These are phyloP conservation scores for Cutaneotrichosporon cyanovorans DNA, from an alignment of 1,284 basidiomycete species.

Conservation along the genomic window DNA sequence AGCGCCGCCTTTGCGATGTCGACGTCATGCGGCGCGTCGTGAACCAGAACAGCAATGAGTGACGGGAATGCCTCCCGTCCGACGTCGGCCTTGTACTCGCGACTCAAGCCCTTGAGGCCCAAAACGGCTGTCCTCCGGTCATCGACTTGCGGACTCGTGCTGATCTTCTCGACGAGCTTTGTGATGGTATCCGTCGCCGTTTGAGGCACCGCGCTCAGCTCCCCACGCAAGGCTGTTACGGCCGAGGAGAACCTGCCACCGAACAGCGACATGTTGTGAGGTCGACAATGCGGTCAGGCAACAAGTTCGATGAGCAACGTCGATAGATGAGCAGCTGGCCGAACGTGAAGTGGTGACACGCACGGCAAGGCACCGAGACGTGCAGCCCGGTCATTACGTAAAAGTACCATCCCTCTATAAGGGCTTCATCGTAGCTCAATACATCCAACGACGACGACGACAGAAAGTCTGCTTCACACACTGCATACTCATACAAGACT, in stretches of 20 bases:
- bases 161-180: conserved; percentile 78
- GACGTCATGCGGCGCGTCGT: conserved; percentile 77
- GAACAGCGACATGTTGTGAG: conserved; percentile 13
- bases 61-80: conserved; percentile 66
- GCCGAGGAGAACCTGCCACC: conserved; percentile 39
- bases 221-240: conserved; percentile 43
- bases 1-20: conserved; percentile 85
- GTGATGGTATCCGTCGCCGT: conserved; percentile 76
- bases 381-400: too few relatives aligned
- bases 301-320: too few relatives aligned
- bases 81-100: conserved; percentile 85
- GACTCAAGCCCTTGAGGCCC: conserved; percentile 80
- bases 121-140: conserved; percentile 87
- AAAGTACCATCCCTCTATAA: too few relatives aligned
- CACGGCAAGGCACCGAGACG: too few relatives aligned
- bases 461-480: too few relatives aligned
- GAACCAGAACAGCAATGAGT: conserved; percentile 69
- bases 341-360: too few relatives aligned
- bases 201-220: conserved; percentile 53
- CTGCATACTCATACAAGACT: too few relatives aligned
- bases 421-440: too few relatives aligned
- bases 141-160: conserved; percentile 73
- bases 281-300: neutral
- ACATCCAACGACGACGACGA: too few relatives aligned
- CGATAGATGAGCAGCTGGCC: too few relatives aligned